A percentile compares a stretch with the other conserved stretches of the same genome.
These are phyloP conservation scores for Xylaria intraflava DNA, from an alignment of 495 filamentous ascomycete species.

Conservation along the genomic window DNA sequence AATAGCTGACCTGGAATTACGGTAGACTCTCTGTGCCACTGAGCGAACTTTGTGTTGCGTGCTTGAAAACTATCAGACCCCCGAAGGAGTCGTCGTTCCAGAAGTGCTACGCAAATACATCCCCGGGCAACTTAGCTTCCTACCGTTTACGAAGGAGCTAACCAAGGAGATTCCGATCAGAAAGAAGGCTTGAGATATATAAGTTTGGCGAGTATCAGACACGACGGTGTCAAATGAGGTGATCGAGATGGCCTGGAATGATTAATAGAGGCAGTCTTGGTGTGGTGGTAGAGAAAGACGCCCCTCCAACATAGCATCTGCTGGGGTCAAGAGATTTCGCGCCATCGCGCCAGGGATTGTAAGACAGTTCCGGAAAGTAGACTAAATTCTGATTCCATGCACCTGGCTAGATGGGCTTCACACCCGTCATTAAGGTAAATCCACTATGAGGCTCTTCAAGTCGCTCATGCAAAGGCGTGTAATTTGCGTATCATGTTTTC, in stretches of 20 bases:
- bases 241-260: not conserved
- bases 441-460: too few species aligned
- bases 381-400: not conserved
- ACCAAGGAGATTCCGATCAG: constrained; percentile 47
- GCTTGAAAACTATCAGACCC: constrained; percentile 92
- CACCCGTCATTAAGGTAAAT: not conserved
- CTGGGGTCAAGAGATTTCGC: not conserved
- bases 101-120: constrained; percentile 87
- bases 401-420: not conserved
- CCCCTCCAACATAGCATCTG: not conserved
- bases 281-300: not conserved
- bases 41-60: constrained; percentile 91
- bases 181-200: constrained; percentile 10
- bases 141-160: constrained; percentile 79
- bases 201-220: not conserved
- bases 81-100: constrained; percentile 67
- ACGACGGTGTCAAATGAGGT: not conserved
- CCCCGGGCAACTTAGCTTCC: constrained; percentile 78
- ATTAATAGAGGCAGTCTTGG: not conserved
- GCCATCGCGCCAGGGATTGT: not conserved
- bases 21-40: constrained; percentile 74
- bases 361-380: not conserved
- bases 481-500: too few species aligned
- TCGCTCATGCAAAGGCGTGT: too few species aligned
- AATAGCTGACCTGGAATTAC: not conserved